A percentile compares a stretch with the other conserved stretches of the same genome.
Evolutionary conservation across 306 rosid genomes (phyloP).

Genomic region (Vigna mungo): DNA sequence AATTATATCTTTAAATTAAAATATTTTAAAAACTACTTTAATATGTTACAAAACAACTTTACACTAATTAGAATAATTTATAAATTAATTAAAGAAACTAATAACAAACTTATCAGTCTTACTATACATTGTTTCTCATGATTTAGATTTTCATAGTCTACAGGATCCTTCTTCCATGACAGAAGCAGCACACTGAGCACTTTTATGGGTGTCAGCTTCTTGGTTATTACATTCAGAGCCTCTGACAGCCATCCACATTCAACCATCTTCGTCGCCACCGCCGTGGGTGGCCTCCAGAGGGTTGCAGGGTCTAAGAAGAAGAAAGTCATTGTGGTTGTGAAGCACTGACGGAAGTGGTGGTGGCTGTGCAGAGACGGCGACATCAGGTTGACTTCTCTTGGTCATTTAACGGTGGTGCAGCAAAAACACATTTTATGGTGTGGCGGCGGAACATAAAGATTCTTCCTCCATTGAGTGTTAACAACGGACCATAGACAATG

Average conservation of each 20-base stretch:
- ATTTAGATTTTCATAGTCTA: constrained; percentile 54
- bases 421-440: constrained; percentile 72
- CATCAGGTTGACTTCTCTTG: constrained; percentile 69
- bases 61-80: no score
- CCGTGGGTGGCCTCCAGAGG: constrained; percentile 45
- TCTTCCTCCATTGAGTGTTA: constrained; percentile 70
- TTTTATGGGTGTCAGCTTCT: constrained; percentile 89
- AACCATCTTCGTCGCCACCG: not conserved
- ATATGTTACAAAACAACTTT: no score
- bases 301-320: constrained; percentile 53
- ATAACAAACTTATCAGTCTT: no score
- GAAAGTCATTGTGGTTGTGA: constrained; percentile 41
- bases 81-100: no score
- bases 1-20: no score
- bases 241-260: constrained; percentile 53
- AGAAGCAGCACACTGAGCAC: constrained; percentile 87
- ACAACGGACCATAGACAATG: constrained; percentile 58
- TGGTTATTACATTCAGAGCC: constrained; percentile 71
- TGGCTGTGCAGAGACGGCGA: constrained; percentile 72
- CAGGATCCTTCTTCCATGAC: constrained; percentile 94
- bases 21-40: no score
- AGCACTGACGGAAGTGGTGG: constrained; percentile 82
- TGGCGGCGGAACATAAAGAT: constrained; percentile 82
- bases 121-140: no score
- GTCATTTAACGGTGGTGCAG: constrained; percentile 86